Conservation (phyloP, 2,329 filamentous ascomycete genomes). For the Emmonsia crescens region DNA sequence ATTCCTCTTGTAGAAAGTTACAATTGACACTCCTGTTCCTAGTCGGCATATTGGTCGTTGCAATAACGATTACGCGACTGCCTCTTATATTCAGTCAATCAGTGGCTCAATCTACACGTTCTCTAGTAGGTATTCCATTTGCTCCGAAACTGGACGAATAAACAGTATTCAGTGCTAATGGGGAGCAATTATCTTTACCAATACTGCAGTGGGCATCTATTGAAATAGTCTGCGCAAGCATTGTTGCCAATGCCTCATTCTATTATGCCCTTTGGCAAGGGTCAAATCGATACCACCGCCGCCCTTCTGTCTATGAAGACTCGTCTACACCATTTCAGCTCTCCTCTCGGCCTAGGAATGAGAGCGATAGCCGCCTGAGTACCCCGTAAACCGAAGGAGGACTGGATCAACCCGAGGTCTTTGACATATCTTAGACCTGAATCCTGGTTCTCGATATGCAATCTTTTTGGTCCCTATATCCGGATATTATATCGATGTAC, state of each 20-base stretch:
- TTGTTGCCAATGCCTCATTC: slow-evolving; percentile 13
- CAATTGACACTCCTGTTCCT: slow-evolving; percentile 13
- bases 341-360: not conserved
- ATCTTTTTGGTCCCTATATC: not conserved
- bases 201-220: slow-evolving; percentile 12
- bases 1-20: slow-evolving; percentile 7
- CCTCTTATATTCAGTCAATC: slow-evolving; percentile 11
- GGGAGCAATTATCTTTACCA: not conserved
- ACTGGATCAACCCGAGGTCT: not conserved
- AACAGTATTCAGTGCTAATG: not conserved
- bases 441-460: not conserved
- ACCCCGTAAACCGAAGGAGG: not conserved
- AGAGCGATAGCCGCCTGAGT: not conserved
- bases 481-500: not conserved
- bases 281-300: slow-evolving; percentile 1
- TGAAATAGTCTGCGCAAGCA: slow-evolving; percentile 11
- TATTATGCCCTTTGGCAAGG: slow-evolving; percentile 13
- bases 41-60: slow-evolving; percentile 10
- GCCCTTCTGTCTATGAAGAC: not conserved
- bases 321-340: not conserved
- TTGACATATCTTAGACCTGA: not conserved
- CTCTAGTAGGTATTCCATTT: slow-evolving; percentile 8
- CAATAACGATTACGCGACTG: slow-evolving; percentile 12
- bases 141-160: not conserved
- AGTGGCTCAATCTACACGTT: slow-evolving; percentile 10